Percentiles rank a stretch among this genome's conserved stretches.
Evolutionary conservation across 108 stramenopile genomes (phyloP).

Genomic region (Fragilariopsis cylindrus): DNA sequence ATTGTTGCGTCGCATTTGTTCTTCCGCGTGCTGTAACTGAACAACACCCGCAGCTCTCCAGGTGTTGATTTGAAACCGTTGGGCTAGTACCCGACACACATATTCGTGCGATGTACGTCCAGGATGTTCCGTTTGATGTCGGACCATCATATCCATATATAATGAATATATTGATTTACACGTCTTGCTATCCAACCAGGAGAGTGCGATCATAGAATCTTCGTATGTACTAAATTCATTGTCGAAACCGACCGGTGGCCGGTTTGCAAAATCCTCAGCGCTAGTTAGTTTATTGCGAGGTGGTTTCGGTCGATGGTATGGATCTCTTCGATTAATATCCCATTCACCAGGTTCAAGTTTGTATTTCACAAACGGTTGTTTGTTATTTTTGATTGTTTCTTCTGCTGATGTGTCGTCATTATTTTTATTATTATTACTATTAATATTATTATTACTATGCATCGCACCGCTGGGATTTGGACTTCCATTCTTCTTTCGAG

Average conservation of each 20-base stretch:
- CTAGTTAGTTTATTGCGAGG: slow-evolving; percentile 55
- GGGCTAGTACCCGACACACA: slow-evolving; percentile 68
- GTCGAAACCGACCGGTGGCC: slow-evolving; percentile 71
- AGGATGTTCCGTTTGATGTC: slow-evolving; percentile 26
- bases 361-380: slow-evolving; percentile 36
- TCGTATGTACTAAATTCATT: slow-evolving; percentile 61
- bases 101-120: slow-evolving; percentile 82
- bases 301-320: slow-evolving; percentile 69
- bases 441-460: no score
- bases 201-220: slow-evolving; percentile 70
- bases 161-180: slow-evolving; percentile 55
- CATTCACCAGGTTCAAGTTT: slow-evolving; percentile 49
- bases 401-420: neutral
- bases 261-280: slow-evolving; percentile 80
- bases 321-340: slow-evolving; percentile 55
- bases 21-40: slow-evolving; percentile 80
- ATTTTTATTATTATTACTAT: no score
- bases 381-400: neutral
- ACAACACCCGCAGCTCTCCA: slow-evolving; percentile 72
- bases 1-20: slow-evolving; percentile 49
- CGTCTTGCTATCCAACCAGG: slow-evolving; percentile 68
- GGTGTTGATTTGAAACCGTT: slow-evolving; percentile 70
- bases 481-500: neutral
- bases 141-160: slow-evolving; percentile 69
- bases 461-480: no score